Base-by-base conservation (phyloP, 371 early-diverging fungal genomes). In the Rhizopus microsporus region DNA sequence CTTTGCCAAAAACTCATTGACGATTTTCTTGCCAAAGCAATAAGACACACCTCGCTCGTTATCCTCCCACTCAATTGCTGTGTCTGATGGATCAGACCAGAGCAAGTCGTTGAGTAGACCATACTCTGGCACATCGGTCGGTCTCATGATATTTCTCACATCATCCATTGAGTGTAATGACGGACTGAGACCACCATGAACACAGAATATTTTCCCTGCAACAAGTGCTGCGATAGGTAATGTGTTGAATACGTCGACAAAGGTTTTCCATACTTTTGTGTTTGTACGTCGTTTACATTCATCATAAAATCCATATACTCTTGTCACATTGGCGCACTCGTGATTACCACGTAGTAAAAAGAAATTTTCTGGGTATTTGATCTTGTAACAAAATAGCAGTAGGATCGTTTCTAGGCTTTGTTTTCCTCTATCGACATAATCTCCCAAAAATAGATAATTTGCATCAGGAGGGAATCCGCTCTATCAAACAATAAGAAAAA, bases 301-400 rank as follows among this genome's bases (percentile, higher is more conserved):
- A 71, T 99, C 99, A 73, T 96, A 99, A 73, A 99, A 99, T 4
- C 99, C 99, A 72, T 99, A 99, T 69, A 83, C 98, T 79, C 93
- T 82, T 63, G 97, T 99, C 13, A 99, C 94, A 65, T 90, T 93
- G 9, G 96, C 96, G 63, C 94, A 93, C 77, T 99, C 99, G 73
- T 99, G 99, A 78, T 98, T 98, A 30, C 99, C 99, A 51, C 99
- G 80, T 53, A 98, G 70, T 34, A 97, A 68, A 75, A 96, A 97
- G 71, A 97, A 95, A 82, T 95, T 94, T 60, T 97, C 89, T 5
- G 94, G 95, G 63, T 89, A 93, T 69, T 95, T 97, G 68, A 98
- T 91, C 83, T 98, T 98, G 83, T 94, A 97, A 61, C 93, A 90
- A 51, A 97, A 84, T 52, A 98, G 78, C 45, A 97, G 72, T 35